Evolutionary conservation across 805 yeast genomes (phyloP), one percentile per base, ranked within the genome.

Genomic region (Starmerella sirachaensis): DNA sequence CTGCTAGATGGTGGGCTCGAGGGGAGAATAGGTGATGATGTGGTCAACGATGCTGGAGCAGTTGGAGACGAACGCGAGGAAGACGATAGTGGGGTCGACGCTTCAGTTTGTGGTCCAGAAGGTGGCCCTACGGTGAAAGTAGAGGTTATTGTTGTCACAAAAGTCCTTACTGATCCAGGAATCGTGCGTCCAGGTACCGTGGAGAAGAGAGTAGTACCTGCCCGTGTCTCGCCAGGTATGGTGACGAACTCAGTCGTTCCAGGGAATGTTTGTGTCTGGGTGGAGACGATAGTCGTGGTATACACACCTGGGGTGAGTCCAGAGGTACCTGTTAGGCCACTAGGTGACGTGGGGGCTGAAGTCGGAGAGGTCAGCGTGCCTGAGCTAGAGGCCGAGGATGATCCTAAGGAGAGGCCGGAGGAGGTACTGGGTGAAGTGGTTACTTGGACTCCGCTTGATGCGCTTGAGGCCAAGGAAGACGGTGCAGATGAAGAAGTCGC

Each of bases 181-280:
- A 13, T 17, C 5, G 34, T 31, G 4, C 13, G 6, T 4, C 34
- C 34, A 13, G 34, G 34, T 2, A 31, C 20, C 4, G 34, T 31
- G 11, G 34, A 31, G 20, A 22, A 31, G 11, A 22, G 18, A 14
- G 37, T 33, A 1, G 30, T 27, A 12, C 37, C 37, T 3, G 30
- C 23, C 9, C 23, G 17, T 20, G 37, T 33, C 13, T 41, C 29
- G 5, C 41, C 48, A 17, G 48, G 47, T 20, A 43, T 28, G 12
- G 37, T 29, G 29, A 37, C 31, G 11, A 32, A 25, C 24, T 26
- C 18, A 11, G 39, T 35, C 3, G 38, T 33, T 7, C 32, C 25
- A 14, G 35, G 25, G 12, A 33, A 4, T 26, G 29, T 25, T 4
- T 23, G 20, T 3, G 31, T 28, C 25, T 29, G n/a, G 12, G 33